Percentiles rank a stretch among this genome's conserved stretches.
Conservation (phyloP, 257 asterid species). For the Scutellaria baicalensis region DNA sequence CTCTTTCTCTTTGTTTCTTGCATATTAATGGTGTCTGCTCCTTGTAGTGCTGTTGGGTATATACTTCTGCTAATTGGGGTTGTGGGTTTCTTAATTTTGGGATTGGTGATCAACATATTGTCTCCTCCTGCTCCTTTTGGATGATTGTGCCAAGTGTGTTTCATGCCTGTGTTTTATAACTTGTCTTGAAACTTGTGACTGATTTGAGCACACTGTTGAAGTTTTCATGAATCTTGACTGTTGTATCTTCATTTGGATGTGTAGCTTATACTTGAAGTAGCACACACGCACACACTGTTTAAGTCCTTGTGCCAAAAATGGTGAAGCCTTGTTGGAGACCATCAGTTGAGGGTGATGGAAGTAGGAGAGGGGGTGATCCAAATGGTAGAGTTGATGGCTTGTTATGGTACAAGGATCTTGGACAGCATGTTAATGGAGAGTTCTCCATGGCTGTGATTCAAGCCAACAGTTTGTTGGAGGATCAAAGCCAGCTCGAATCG, state of each 20-base stretch:
- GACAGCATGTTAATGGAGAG: slow-evolving; percentile 68
- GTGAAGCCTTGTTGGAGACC: slow-evolving; percentile 87
- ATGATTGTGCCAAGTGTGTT: slow-evolving; percentile 15
- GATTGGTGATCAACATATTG: slow-evolving; percentile 25
- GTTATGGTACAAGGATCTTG: slow-evolving; percentile 84
- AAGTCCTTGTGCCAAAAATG: slow-evolving; percentile 35
- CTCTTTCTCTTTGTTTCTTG: slow-evolving; percentile 15
- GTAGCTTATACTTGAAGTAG: slow-evolving; percentile 23
- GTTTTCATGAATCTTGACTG: neutral
- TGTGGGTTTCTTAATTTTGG: slow-evolving; percentile 44
- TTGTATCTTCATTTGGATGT: slow-evolving; percentile 17
- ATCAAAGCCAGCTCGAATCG: slow-evolving; percentile 88
- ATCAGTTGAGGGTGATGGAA: slow-evolving; percentile 63
- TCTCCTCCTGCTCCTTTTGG: slow-evolving; percentile 63
- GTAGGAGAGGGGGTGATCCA: slow-evolving; percentile 37
- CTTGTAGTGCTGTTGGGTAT: slow-evolving; percentile 64
- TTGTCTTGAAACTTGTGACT: neutral
- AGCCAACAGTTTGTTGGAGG: slow-evolving; percentile 85
- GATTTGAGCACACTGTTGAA: neutral
- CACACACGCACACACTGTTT: neutral
- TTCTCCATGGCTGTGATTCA: slow-evolving; percentile 92
- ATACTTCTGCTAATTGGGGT: slow-evolving; percentile 38
- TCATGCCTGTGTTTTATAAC: neutral
- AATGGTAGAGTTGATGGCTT: slow-evolving; percentile 68
- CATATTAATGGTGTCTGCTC: slow-evolving; percentile 72